Conservation (phyloP, 2,329 filamentous ascomycete species). For the Akanthomyces uredinophilus region DNA sequence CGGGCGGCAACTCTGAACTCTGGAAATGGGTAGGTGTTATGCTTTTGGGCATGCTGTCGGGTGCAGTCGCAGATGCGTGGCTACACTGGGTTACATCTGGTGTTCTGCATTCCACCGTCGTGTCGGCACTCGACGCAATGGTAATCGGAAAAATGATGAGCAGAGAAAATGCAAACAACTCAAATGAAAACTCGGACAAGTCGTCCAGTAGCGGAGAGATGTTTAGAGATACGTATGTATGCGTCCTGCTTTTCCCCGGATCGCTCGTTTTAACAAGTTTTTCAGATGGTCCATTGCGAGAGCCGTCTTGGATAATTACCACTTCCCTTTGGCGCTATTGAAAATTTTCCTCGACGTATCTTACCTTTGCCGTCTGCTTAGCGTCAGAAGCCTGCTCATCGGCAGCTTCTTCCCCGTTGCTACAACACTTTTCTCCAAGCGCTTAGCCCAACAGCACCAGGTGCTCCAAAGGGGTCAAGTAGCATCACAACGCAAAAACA, state of each 20-base stretch:
- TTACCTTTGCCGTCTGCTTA: not conserved
- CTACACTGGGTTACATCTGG: slow-evolving; percentile 1
- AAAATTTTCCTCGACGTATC: not conserved
- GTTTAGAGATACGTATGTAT: not conserved
- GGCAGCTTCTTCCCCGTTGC: not conserved
- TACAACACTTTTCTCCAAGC: not conserved
- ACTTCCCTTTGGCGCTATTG: not conserved
- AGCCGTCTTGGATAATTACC: not conserved
- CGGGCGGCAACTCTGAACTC: not conserved
- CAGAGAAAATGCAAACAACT: not conserved
- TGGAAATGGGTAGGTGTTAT: not conserved
- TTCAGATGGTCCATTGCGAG: not conserved
- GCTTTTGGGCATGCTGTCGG: not conserved
- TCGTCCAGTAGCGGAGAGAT: not conserved
- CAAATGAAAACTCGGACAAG: not conserved
- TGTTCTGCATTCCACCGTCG: not conserved
- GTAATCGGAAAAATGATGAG: slow-evolving; percentile 12
- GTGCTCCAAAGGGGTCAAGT: not conserved
- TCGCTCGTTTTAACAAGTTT: not conserved
- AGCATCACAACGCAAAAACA: not conserved
- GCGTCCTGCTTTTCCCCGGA: not conserved
- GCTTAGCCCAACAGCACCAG: not conserved
- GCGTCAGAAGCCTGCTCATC: not conserved
- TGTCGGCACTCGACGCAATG: not conserved
- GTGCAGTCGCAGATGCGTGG: not conserved